Percentiles rank a stretch among this genome's conserved stretches.
These are phyloP conservation scores for Phialocephala subalpina DNA, from an alignment of 2,329 filamentous ascomycete genomes.

Conservation along the genomic window DNA sequence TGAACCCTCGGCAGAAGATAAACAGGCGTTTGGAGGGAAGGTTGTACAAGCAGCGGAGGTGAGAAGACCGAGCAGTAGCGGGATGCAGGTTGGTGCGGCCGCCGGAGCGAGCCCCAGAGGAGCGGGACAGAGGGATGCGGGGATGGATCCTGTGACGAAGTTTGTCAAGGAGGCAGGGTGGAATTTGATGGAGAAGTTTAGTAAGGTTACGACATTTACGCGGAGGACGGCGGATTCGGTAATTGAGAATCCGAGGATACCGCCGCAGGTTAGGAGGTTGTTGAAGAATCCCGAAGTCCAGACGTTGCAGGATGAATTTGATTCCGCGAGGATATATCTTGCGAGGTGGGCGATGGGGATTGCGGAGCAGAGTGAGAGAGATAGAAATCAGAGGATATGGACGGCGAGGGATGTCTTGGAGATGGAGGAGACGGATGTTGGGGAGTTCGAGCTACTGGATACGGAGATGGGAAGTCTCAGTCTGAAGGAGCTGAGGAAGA, in stretches of 20 bases:
- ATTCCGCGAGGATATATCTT: constrained; percentile 92
- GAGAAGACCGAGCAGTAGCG: constrained; percentile 46
- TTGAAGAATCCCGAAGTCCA: constrained; percentile 94
- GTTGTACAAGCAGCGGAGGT: constrained; percentile 52
- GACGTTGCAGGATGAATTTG: constrained; percentile 95
- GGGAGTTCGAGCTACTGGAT: constrained; percentile 94
- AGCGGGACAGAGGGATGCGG: constrained; percentile 62
- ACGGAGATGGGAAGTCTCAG: constrained; percentile 76
- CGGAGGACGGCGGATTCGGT: constrained; percentile 90
- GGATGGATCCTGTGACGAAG: constrained; percentile 93
- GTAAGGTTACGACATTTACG: constrained; percentile 96
- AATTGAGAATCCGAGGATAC: constrained; percentile 88
- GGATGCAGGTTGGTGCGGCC: constrained; percentile 45
- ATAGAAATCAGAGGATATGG: constrained; percentile 87
- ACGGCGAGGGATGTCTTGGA: constrained; percentile 92
- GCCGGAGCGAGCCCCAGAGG: constrained; percentile 47
- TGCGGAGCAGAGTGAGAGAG: constrained; percentile 92
- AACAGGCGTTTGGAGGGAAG: constrained; percentile 70
- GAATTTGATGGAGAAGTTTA: constrained; percentile 96
- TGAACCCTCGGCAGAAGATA: constrained; percentile 86
- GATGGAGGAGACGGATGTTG: constrained; percentile 92
- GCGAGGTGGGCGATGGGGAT: constrained; percentile 99
- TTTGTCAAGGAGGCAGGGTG: constrained; percentile 94
- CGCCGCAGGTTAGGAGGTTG: constrained; percentile 84
- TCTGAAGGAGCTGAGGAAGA: constrained; percentile 78